These are phyloP conservation scores for Pontederia paniculata DNA, from an alignment of 176 grass and related monocot species.

Conservation along the genomic window DNA sequence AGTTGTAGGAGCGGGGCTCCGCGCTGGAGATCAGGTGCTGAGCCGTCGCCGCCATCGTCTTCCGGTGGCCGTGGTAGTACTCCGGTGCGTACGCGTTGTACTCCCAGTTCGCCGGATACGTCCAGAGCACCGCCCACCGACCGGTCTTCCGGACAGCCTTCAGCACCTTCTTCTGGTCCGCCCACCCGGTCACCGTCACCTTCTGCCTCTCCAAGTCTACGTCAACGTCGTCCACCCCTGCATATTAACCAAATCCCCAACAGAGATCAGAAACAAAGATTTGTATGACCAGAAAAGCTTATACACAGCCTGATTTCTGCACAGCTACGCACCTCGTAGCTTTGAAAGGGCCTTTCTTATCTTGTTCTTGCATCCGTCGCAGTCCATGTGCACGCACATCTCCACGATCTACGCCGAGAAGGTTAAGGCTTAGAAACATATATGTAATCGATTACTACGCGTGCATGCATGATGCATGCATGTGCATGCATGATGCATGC, in stretches of 20 bases:
- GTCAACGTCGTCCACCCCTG: conserved; percentile 58
- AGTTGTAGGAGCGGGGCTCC: conserved; percentile 60
- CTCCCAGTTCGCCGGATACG: conserved; percentile 5
- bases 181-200: conserved; percentile 52
- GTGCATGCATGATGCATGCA: background rate
- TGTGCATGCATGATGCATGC: background rate
- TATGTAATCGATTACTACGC: background rate
- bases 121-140: conserved; percentile 41
- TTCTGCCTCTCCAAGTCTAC: conserved; percentile 50
- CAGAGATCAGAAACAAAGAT: background rate
- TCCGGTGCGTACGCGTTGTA: conserved; percentile 18
- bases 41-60: background rate
- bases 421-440: background rate
- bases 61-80: conserved; percentile 27
- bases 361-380: conserved; percentile 63
- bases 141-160: conserved; percentile 38
- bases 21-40: conserved; percentile 10
- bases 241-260: background rate
- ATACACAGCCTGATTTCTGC: background rate
- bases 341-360: conserved; percentile 50
- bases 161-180: conserved; percentile 63
- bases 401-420: conserved; percentile 46
- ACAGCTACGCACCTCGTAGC: conserved; percentile 26
- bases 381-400: conserved; percentile 69
- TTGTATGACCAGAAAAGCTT: background rate